Conservation (phyloP, 2,329 filamentous ascomycete species). For the Chaetomium globosum region DNA sequence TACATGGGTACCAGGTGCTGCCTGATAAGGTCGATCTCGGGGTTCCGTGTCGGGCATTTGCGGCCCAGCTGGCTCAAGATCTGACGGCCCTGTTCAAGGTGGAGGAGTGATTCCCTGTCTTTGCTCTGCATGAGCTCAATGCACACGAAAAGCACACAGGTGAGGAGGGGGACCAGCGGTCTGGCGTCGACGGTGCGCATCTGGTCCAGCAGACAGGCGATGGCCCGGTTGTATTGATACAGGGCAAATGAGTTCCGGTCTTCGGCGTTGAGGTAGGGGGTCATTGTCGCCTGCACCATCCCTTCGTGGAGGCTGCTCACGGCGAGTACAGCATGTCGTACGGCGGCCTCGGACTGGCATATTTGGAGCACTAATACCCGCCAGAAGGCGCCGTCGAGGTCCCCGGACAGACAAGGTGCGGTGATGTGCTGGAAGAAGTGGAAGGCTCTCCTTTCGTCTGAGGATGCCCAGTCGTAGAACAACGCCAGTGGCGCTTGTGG, state of each 20-base stretch:
- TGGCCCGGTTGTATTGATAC: slow-evolving; percentile 54
- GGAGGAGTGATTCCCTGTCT: slow-evolving; percentile 49
- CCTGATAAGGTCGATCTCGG: slow-evolving; percentile 45
- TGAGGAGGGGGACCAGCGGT: slow-evolving; percentile 46
- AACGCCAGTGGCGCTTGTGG: slow-evolving; percentile 32
- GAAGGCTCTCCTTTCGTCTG: slow-evolving; percentile 44
- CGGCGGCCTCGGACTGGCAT: slow-evolving; percentile 49
- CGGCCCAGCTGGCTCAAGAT: slow-evolving; percentile 44
- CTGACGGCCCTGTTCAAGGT: slow-evolving; percentile 49
- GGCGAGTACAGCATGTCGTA: slow-evolving; percentile 54
- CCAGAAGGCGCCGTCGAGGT: slow-evolving; percentile 51
- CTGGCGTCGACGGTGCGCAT: slow-evolving; percentile 42
- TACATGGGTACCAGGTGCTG: slow-evolving; percentile 50
- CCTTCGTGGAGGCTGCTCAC: slow-evolving; percentile 53
- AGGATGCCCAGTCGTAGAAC: slow-evolving; percentile 39
- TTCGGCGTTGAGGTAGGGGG: slow-evolving; percentile 33
- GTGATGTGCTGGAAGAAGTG: slow-evolving; percentile 48
- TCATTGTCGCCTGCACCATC: slow-evolving; percentile 32
- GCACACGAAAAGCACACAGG: slow-evolving; percentile 55
- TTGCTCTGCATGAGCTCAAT: slow-evolving; percentile 59
- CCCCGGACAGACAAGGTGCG: slow-evolving; percentile 47
- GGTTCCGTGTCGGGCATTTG: slow-evolving; percentile 36
- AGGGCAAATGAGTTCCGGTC: slow-evolving; percentile 43
- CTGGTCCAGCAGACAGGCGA: slow-evolving; percentile 45
- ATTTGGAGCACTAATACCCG: slow-evolving; percentile 50